Evolutionary conservation across 176 grass and related monocot genomes (phyloP), one percentile per base, ranked within the genome.

Genomic region (Leersia perrieri): DNA sequence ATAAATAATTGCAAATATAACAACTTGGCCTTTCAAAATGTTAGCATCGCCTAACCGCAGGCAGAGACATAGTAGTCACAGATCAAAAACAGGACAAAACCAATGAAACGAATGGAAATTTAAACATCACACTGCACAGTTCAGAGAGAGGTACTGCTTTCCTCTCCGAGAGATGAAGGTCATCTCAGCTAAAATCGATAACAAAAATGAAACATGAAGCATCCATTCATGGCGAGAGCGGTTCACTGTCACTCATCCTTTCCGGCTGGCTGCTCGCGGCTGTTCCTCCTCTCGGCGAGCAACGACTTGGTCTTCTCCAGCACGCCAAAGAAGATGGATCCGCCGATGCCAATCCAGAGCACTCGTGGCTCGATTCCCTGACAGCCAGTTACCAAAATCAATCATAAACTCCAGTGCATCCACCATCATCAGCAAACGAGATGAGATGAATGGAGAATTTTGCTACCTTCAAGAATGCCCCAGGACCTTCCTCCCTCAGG

Each of bases 291-390:
- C 57, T 89, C 82, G 7, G 86, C 82, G 11, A 93, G 84, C 42
- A 94, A 11, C 2, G 81, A 77, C 67, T 94, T 98, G 16, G 95
- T 93, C 75, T 86, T 92, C 83, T 98, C 95, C 67, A 98, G 81
- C 67, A 94, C 90, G 16, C 92, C 88, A 9, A 98, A 98, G 88
- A 98, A 98, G 75, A 98, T 98, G 49, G 95, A 98, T 35, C 95
- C 92, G 0, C 95, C 95, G 2, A 98, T 94, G 68, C 95, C 95
- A 2, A 98, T 94, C 95, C 95, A 98, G 45, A 98, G 61, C 25
- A 98, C 90, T 73, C 95, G 91, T 5, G 95, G 95, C 32, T 91
- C 90, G 7, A 98, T 88, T 68, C 95, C 95, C 95, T 98, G 73
- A 63, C 68, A 83, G 34, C 63, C 34, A 62, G 66, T 30, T 34